These are phyloP conservation scores for Hypsizygus marmoreus DNA, from an alignment of 768 basidiomycete species.

Conservation along the genomic window DNA sequence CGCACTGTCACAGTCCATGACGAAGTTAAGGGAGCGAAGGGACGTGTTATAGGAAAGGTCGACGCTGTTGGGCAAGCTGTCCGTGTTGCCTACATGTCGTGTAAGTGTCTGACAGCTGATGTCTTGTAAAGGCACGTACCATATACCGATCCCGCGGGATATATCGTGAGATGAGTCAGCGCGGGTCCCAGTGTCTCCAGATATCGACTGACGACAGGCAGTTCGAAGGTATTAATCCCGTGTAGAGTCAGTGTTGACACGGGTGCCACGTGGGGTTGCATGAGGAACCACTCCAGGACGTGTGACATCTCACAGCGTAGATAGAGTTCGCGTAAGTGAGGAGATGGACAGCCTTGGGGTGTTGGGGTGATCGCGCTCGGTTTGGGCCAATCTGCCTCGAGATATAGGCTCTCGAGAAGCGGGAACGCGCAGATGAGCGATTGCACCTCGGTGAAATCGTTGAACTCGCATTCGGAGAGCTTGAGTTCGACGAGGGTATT, in stretches of 20 bases:
- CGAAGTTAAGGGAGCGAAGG: slow-evolving; percentile 13
- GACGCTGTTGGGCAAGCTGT: slow-evolving; percentile 8
- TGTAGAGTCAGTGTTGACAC: slow-evolving; percentile 16
- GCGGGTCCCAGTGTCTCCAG: slow-evolving; percentile 11
- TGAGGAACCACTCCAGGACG: slow-evolving; percentile 15
- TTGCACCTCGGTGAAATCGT: slow-evolving; percentile 15
- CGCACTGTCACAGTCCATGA: slow-evolving; percentile 13
- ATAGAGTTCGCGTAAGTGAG: slow-evolving; percentile 14
- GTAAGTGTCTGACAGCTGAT: background rate
- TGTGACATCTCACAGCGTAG: slow-evolving; percentile 17
- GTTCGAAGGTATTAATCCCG: slow-evolving; percentile 8
- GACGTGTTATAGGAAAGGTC: slow-evolving; percentile 13
- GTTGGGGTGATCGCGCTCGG: slow-evolving; percentile 4
- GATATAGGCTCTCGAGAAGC: slow-evolving; percentile 10
- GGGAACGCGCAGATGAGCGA: slow-evolving; percentile 15
- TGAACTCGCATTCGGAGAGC: slow-evolving; percentile 15
- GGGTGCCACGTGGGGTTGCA: slow-evolving; percentile 10
- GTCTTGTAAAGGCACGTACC: slow-evolving; percentile 4
- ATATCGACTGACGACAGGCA: slow-evolving; percentile 15
- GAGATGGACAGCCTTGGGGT: slow-evolving; percentile 4
- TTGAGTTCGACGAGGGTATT: slow-evolving; percentile 10
- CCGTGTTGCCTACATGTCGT: slow-evolving; percentile 1
- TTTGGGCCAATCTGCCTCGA: slow-evolving; percentile 18
- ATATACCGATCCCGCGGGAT: slow-evolving; percentile 5
- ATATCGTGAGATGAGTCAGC: slow-evolving; percentile 14